Percentiles rank a stretch among this genome's conserved stretches.
phyloP scores from a whole-genome alignment of 208 protist species.

The Vickermania ingenoplastis region DNA sequence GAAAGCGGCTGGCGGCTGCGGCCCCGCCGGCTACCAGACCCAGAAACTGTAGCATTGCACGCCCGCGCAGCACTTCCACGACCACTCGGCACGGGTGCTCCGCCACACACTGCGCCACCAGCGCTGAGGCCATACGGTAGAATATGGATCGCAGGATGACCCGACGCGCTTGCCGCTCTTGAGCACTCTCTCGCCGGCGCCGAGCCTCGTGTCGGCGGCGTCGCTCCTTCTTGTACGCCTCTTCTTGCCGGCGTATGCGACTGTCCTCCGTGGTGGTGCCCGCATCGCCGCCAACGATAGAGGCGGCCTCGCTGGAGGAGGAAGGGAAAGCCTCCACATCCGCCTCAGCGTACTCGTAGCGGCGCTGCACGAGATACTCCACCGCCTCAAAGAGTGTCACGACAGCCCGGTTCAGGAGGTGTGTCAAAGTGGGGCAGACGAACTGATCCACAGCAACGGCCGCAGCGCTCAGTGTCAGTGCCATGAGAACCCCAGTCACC shows the following conservation, averaged over 20 bases:
- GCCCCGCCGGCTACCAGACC: constrained; percentile 50
- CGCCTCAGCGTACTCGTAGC: constrained; percentile 28
- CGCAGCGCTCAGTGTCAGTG: constrained; percentile 10
- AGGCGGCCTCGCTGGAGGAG: constrained; percentile 1
- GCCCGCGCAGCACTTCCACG: constrained; percentile 51
- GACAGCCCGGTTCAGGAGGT: constrained; percentile 49
- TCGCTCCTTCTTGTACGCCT: not conserved
- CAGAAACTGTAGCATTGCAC: constrained; percentile 55
- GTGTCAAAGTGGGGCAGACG: constrained; percentile 35
- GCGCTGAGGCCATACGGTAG: constrained; percentile 50
- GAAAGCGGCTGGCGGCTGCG: not conserved
- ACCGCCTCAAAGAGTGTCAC: constrained; percentile 48
- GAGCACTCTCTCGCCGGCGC: constrained; percentile 2
- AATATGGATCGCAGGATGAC: constrained; percentile 63
- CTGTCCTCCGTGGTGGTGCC: not conserved
- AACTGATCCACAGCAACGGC: constrained; percentile 35
- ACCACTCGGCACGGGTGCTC: constrained; percentile 65
- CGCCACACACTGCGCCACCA: constrained; percentile 52
- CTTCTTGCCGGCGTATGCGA: not conserved
- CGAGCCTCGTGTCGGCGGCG: not conserved
- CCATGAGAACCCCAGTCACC: not conserved
- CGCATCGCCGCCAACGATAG: constrained; percentile 5
- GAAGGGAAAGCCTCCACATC: constrained; percentile 5
- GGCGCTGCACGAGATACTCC: constrained; percentile 71
- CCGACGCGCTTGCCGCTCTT: constrained; percentile 9